Percentiles rank a stretch among this genome's conserved stretches.
phyloP scores from a whole-genome alignment of 345 rosid genomes.

The Bretschneidera sinensis region DNA sequence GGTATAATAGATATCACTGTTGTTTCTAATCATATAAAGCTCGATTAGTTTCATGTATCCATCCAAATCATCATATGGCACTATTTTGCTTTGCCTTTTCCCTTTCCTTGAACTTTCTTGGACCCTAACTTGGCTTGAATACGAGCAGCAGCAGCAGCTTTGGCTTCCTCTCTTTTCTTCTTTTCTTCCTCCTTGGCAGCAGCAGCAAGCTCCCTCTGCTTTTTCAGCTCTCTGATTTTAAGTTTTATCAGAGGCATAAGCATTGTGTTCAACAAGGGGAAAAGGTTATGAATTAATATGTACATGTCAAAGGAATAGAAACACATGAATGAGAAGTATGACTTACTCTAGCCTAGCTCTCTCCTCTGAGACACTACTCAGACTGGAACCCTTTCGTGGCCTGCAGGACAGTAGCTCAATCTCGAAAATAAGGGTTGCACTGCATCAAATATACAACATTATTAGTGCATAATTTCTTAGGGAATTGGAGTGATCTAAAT shows the following conservation, averaged over 20 bases:
- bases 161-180: constrained; percentile 87
- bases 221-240: constrained; percentile 71
- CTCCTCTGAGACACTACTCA: constrained; percentile 66
- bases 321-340: neutral
- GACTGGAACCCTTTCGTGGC: constrained; percentile 73
- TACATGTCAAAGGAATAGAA: neutral
- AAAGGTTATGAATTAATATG: no score
- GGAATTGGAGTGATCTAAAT: no score
- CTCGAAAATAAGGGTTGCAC: constrained; percentile 82
- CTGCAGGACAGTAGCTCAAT: constrained; percentile 76
- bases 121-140: constrained; percentile 84
- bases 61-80: no score
- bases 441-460: constrained; percentile 45
- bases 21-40: no score
- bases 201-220: constrained; percentile 80
- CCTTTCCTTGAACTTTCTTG: constrained; percentile 77
- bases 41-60: no score
- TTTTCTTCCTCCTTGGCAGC: constrained; percentile 76
- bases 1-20: no score
- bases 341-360: constrained; percentile 91
- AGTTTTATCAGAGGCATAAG: neutral
- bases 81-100: constrained; percentile 76
- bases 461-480: no score
- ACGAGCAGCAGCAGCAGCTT: constrained; percentile 90
- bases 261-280: neutral